Base-by-base conservation (phyloP, 2,329 filamentous ascomycete species). In the Camptophora hylomeconis region DNA sequence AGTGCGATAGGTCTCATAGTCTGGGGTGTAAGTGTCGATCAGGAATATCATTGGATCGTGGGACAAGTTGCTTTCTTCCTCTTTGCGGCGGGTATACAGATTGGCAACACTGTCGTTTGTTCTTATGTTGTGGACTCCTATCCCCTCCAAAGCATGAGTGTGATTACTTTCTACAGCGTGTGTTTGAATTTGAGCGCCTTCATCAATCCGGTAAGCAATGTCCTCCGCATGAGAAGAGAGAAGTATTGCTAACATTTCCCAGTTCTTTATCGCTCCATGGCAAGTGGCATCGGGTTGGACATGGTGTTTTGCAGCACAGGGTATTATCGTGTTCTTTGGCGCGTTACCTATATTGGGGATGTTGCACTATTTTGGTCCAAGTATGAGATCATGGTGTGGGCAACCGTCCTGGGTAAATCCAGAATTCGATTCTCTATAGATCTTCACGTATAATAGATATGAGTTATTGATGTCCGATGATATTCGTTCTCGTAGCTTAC, bases 81-180 rank as follows among this genome's bases (percentile, higher is more conserved):
- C 1, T 63, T 68, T 42, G 63, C 61, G 1, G 60, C 63, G 1
- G 67, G 67, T 11, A 61, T 70, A 36, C 67, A 72, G 36, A 62
- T 69, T 29, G 67, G 67, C 17, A 72, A 71, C 42, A 67, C 65
- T 0, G 58, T 61, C 2, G 49, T 64, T 7, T 63, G 57, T 24
- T 55, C 58, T 5, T 72, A 72, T 42, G 56, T 71, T 10, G 58
- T 72, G 18, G 68, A 72, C 43, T 56, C 56, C 24, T 71, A 72
- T 43, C 66, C 65, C 0, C 46, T 65, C 10, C 65, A 71, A 41
- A 62, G 61, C 20, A 70, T 66, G 45, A 61, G 61, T 22, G 53
- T 66, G 20, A 56, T 69, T 17, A 65, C 60, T 5, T 71, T 69
- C 41, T 70, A 69, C 41, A 54, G 61, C 5, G 63, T 69, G 3